Conservation (phyloP, 345 rosid species). For the Erodium maritimum region DNA sequence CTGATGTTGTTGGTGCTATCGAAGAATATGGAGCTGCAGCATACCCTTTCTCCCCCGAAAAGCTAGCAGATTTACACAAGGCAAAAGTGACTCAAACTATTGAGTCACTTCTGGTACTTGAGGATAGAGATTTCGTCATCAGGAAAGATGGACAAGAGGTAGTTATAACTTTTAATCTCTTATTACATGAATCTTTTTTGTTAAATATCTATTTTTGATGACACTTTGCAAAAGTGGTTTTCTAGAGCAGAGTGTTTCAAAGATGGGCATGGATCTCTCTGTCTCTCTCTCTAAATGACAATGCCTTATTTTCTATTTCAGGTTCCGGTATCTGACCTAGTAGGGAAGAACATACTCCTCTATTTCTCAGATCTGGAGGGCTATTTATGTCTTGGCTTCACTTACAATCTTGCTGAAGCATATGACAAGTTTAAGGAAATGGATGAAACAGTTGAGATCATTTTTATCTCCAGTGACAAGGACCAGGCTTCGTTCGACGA, state of each 20-base stretch:
- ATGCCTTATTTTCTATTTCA: neutral
- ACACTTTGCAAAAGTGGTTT: too few species aligned
- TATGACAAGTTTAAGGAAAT: conserved; percentile 4
- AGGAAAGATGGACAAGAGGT: conserved; percentile 16
- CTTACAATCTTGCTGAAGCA: conserved; percentile 1
- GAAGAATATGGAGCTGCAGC: conserved; percentile 12
- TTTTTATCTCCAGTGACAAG: conserved; percentile 23
- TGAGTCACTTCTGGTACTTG: conserved; percentile 16
- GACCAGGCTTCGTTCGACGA: conserved; percentile 21
- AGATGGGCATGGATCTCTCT: too few species aligned
- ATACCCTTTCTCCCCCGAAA: conserved; percentile 18
- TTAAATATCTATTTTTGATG: too few species aligned
- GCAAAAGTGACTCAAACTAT: conserved; percentile 15
- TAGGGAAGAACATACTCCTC: conserved; percentile 3
- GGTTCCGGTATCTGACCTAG: neutral
- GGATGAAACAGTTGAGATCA: conserved; percentile 14
- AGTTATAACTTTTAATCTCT: neutral
- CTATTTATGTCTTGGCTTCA: conserved; percentile 5
- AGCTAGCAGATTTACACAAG: conserved; percentile 18
- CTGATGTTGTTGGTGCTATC: conserved; percentile 7
- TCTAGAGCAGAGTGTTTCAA: too few species aligned
- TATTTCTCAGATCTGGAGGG: conserved; percentile 4
- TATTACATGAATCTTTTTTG: too few species aligned
- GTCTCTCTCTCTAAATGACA: too few species aligned
- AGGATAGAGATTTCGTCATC: conserved; percentile 15